Evolutionary conservation across 2,329 filamentous ascomycete genomes (phyloP).

Genomic region (Xylariales sp.): DNA sequence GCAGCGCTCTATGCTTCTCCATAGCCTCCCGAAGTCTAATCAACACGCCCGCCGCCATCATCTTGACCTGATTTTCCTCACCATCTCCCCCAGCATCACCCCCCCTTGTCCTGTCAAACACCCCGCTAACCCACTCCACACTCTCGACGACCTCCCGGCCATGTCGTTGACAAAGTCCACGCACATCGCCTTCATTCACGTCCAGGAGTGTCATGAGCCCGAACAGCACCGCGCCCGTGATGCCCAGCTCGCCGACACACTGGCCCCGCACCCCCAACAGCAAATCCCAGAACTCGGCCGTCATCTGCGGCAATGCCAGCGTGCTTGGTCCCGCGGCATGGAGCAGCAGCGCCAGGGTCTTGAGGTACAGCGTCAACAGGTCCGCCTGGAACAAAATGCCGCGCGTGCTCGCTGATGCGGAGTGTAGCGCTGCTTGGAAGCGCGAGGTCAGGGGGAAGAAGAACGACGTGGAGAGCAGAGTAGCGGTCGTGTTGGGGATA

Average conservation of each 20-base stretch:
- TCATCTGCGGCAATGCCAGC: constrained; percentile 71
- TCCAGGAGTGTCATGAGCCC: constrained; percentile 76
- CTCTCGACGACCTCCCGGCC: constrained; percentile 78
- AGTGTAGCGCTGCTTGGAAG: constrained; percentile 61
- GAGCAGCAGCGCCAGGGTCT: constrained; percentile 78
- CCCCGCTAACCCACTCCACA: constrained; percentile 73
- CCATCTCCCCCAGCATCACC: constrained; percentile 42
- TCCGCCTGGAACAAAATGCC: constrained; percentile 69
- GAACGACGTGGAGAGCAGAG: constrained; percentile 69
- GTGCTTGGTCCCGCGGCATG: constrained; percentile 80
- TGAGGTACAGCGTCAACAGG: constrained; percentile 74
- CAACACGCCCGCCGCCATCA: constrained; percentile 70
- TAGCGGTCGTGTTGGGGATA: constrained; percentile 73
- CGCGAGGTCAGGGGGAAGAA: constrained; percentile 83
- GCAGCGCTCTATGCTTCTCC: constrained; percentile 70
- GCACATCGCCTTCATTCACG: constrained; percentile 69
- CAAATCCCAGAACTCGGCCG: constrained; percentile 78
- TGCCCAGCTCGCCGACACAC: constrained; percentile 55
- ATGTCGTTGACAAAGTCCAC: constrained; percentile 67
- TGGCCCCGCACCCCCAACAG: constrained; percentile 62
- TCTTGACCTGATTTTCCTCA: constrained; percentile 77
- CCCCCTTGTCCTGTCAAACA: constrained; percentile 62
- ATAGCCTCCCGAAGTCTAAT: constrained; percentile 76
- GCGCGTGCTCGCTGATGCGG: constrained; percentile 33
- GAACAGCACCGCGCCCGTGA: constrained; percentile 73